Conservation (phyloP, 1,284 basidiomycete genomes). For the Trichosporon asahii region DNA sequence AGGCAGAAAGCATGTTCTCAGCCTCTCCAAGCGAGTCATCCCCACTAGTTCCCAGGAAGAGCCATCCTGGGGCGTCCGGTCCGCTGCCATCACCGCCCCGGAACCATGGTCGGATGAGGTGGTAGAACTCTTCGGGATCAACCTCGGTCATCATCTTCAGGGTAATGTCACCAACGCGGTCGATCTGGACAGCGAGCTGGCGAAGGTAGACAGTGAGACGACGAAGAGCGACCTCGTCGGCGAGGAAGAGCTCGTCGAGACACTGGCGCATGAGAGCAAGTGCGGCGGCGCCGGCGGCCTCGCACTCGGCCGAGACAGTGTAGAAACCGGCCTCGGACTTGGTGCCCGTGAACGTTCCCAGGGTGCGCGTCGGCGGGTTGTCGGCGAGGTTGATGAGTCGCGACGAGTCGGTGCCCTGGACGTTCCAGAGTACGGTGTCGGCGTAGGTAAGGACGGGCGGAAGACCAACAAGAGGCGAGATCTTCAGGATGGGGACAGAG, state of each 20-base stretch:
- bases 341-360: constrained; percentile 71
- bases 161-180: constrained; percentile 63
- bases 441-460: constrained; percentile 91
- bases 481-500: constrained; percentile 72
- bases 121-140: constrained; percentile 76
- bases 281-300: constrained; percentile 80
- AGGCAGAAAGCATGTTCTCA: constrained; percentile 23
- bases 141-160: constrained; percentile 68
- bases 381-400: constrained; percentile 56
- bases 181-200: constrained; percentile 65
- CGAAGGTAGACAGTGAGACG: constrained; percentile 71
- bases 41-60: constrained; percentile 70
- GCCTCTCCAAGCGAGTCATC: constrained; percentile 56
- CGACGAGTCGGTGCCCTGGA: constrained; percentile 58
- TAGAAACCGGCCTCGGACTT: constrained; percentile 87
- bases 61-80: constrained; percentile 64
- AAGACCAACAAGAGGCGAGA: constrained; percentile 71
- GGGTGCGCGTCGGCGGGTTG: constrained; percentile 57
- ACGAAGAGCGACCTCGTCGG: constrained; percentile 69
- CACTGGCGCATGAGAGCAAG: constrained; percentile 80
- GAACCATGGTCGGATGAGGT: constrained; percentile 88
- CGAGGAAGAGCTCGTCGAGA: constrained; percentile 89
- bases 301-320: constrained; percentile 82
- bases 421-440: constrained; percentile 91
- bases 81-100: constrained; percentile 71